phyloP scores from a whole-genome alignment of 2,329 filamentous ascomycete species.

The Fusarium sp. region DNA sequence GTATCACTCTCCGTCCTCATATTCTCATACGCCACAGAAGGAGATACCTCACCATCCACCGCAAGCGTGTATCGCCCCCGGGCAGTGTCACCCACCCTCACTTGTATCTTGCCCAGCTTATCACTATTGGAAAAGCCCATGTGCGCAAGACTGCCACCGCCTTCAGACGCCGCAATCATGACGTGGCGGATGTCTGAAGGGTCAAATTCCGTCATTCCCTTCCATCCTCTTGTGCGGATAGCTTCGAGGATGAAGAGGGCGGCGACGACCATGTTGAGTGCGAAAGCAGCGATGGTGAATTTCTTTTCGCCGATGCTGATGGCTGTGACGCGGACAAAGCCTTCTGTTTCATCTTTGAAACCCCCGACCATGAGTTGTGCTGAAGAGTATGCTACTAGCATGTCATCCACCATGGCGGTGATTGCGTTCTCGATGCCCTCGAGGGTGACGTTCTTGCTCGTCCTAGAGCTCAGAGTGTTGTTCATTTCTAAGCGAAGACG shows the following conservation, averaged over 20 bases:
- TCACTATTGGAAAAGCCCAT: conserved; percentile 10
- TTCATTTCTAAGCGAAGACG: conserved; percentile 19
- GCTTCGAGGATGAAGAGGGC: conserved; percentile 21
- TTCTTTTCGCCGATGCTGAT: conserved; percentile 20
- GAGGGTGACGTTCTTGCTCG: neutral
- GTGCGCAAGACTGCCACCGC: neutral
- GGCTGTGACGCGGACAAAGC: conserved; percentile 8
- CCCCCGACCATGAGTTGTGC: conserved; percentile 8
- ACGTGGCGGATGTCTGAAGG: conserved; percentile 31
- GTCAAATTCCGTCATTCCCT: conserved; percentile 28
- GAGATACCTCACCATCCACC: conserved; percentile 7
- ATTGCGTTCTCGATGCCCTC: conserved; percentile 2
- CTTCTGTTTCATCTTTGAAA: neutral
- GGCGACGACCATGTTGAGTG: conserved; percentile 13
- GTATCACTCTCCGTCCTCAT: conserved; percentile 1
- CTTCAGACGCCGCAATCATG: conserved; percentile 28
- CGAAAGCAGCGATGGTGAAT: conserved; percentile 21
- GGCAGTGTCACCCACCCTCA: conserved; percentile 8
- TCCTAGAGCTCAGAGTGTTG: neutral
- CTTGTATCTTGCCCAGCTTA: conserved; percentile 7
- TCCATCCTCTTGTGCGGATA: conserved; percentile 34
- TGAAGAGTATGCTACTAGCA: conserved; percentile 2
- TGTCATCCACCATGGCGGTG: conserved; percentile 6
- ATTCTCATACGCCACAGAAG: conserved; percentile 20
- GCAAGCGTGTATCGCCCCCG: conserved; percentile 10